Base-by-base conservation (phyloP, 306 rosid genomes). In the Malus asiatica region DNA sequence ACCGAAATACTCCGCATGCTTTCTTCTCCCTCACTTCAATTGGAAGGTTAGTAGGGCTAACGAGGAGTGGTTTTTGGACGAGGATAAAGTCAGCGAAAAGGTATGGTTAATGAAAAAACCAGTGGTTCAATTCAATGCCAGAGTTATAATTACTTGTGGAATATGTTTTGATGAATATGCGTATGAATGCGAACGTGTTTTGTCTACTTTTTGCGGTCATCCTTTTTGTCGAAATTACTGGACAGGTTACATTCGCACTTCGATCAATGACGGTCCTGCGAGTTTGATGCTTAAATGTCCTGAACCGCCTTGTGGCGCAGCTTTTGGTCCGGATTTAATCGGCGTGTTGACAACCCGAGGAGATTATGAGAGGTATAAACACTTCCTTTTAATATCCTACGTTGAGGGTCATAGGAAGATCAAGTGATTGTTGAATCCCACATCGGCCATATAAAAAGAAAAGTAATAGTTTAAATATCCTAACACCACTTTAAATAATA, bases 211-310 rank as follows among this genome's bases (percentile, higher is more conserved):
- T 22, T 71, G 75, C 22, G 64, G 75, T 20, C 75, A 71, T 71
- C 64, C 30, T 13, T 71, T 4, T 20, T 71, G 75, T 13, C 18
- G 6, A 30, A 20, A 30, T 13, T 52, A 65, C 75, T 71, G 75
- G 75, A 53, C 18, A 3, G 75, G 48, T 53, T 71, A 71, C 29
- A 6, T 71, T 57, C 12, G 29, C 48, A 20, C 75, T 12, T 7
- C 75, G 4, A 71, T 71, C 29, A 5, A 71, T 8, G 75, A 53
- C 3, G 64, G 75, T 20, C 20, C 65, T 2, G 20, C 6, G 11
- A 20, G 75, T 20, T n/a, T 71, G 75, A 71, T 53, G 46, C 30
- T 71, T 30, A 30, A 44, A 59, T 71, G 75, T 53, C 75, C 75
- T 22, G 64, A 71, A 32, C 64, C 64, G 1, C 1, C 3, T 33